Evolutionary conservation across 1,139 yeast genomes (phyloP), one percentile per base, ranked within the genome.

Genomic region (Diutina mesorugosa): DNA sequence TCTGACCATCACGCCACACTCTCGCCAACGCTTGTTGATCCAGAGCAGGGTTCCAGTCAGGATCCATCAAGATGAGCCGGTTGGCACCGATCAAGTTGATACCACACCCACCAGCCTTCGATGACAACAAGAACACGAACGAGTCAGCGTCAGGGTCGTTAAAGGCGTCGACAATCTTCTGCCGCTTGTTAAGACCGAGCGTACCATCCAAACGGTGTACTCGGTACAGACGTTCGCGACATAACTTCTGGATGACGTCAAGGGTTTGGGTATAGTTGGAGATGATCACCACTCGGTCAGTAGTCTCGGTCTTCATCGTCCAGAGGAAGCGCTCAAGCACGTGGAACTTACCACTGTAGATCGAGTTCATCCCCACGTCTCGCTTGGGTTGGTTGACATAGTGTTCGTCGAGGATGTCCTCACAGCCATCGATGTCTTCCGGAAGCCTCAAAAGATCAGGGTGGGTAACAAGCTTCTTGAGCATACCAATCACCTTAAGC

Each of bases 81-180:
- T 95, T 93, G 9, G 99, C 99, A 9, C 99, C 99, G 64, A 93
- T 93, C 62, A 93, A 78, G 66, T 93, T 93, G 66, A 93, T 90
- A 69, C 99, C 99, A 74, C 99, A 93, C 0, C 99, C 99, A 62
- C 99, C 99, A 0, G 99, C 99, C 69, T 93, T 95, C 10, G 97
- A 89, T 64, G 97, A 90, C 57, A 93, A 74, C 60, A 93, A 74
- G 64, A 93, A 93, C 4, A 93, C 84, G 67, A 93, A 93, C 62
- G 90, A 98, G 6, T 85, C 80, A 1, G 93, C 88, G 45, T 87
- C 87, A 0, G 98, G 97, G 63, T 93, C 87, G 66, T 93, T 95
- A 69, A 93, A 93, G 63, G 79, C 75, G 69, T 93, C 98, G 35
- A 93, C 99, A 52, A 93, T 77, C 65, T 88, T 90, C 65, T 93